Base-by-base conservation (phyloP, 78 protist species). In the Dictyostelium intermedium region DNA sequence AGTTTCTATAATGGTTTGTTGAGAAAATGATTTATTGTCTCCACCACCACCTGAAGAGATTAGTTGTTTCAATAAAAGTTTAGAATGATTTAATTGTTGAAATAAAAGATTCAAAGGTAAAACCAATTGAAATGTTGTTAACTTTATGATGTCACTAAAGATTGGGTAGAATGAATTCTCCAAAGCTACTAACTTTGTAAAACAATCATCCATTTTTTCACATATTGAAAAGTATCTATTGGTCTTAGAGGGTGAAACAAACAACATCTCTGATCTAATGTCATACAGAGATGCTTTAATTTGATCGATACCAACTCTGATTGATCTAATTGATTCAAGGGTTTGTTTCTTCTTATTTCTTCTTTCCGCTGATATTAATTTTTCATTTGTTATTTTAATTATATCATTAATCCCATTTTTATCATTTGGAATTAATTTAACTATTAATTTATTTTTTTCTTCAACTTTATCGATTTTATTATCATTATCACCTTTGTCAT, bases 121-220 rank as follows among this genome's bases (percentile, higher is more conserved):
- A 4, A 11, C 69, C 10, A 89, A 66, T 35, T 84, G 82, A 30
- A 45, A 32, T 78, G 82, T 89, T 5, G 94, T 47, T 25, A 61
- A 16, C 2, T 80, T 50, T 50, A 89, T 8, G 5, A 13, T 23
- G 4, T 89, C 82, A 23, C 83, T 70, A 34, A 89, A 89, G 1
- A 37, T 6, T 13, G 63, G 43, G 5, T 47, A 25, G 50, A 89
- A 89, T 30, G 94, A 80, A 43, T 35, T 80, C 37, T 89, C 94
- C 5, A 60, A 50, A n/a, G 94, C 94, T 3, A 89, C 94, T 35
- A 89, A n/a, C 16, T 70, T 30, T 13, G 85, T 89, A 14, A 43
- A 80, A 16, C 41, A 30, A 27, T 89, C 56, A 5, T 77, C 45
- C 41, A 89, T 53, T 20, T 89, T 61, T 6, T 70, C 82, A 80